Evolutionary conservation across 352 stramenopile species (phyloP), one percentile per base, ranked within the genome.

Genomic region (Phytophthora cajani): DNA sequence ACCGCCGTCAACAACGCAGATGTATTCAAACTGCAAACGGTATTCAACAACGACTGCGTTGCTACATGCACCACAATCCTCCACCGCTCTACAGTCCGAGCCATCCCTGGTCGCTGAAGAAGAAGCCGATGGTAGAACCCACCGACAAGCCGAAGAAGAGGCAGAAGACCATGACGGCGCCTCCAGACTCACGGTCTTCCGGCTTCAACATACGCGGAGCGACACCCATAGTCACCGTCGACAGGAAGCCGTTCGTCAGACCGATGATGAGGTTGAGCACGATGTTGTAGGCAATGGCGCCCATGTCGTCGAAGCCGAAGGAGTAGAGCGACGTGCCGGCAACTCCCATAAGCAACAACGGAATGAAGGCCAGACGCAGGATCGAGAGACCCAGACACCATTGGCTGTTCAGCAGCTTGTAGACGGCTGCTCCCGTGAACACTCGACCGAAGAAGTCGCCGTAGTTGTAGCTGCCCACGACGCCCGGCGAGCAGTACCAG

Each of bases 381-480:
- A 88, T 46, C 2, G 74, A 80, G 5, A 85, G 62, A 19, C 66
- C 46, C 3, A 89, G 62, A 17, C 71, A 84, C 17, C 75, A 72
- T 46, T 83, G 67, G 66, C 84, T 83, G 19, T 72, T 85, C 19
- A 90, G 80, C 23, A 85, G 54, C 50, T 84, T 84, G 74, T 85
- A 89, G 14, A 80, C 75, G 6, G 71, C 68, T 17, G 75, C 73
- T 4, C 65, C 72, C 12, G 66, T n/a, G n/a, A n/a, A n/a, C n/a
- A n/a, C n/a, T n/a, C n/a, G n/a, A n/a, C 79, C 84, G 47, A 89
- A 67, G 50, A 85, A 86, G 62, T 90, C 82, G 10, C 82, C 82
- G 72, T 82, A 87, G 79, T 88, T 88, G 78, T 86, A 90, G 19
- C 49, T 66, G 16, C 70, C 84, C 21, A 90, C 81, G 55, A 89